These are phyloP conservation scores for Fusarium fracticaudum DNA, from an alignment of 2,329 filamentous ascomycete species.

Conservation along the genomic window DNA sequence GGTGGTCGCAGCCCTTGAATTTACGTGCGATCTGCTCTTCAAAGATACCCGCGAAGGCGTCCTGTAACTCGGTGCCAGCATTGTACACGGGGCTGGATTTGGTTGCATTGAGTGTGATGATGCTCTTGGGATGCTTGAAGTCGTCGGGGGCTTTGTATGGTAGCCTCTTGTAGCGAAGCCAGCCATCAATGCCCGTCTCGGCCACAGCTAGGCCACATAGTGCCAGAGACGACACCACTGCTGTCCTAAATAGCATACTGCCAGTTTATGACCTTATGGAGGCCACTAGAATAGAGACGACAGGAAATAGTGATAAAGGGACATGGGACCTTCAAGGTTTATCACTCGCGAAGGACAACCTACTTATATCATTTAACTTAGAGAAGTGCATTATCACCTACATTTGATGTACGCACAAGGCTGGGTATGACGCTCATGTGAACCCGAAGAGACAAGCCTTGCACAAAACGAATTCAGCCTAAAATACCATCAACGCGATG, in stretches of 20 bases:
- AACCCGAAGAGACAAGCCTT: too few species aligned
- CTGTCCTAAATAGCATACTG: not conserved
- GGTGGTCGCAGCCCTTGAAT: not conserved
- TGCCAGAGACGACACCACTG: not conserved
- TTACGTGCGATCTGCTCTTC: not conserved
- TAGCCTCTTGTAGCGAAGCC: not conserved
- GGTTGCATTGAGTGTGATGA: not conserved
- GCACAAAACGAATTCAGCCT: too few species aligned
- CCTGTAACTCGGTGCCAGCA: not conserved
- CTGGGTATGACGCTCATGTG: too few species aligned
- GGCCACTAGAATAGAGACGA: too few species aligned
- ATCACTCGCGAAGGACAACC: too few species aligned
- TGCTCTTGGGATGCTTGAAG: not conserved
- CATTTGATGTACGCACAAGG: too few species aligned
- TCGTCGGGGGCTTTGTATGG: not conserved
- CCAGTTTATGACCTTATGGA: too few species aligned
- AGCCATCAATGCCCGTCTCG: not conserved
- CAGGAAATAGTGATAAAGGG: too few species aligned
- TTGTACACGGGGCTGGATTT: not conserved
- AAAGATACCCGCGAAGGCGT: not conserved
- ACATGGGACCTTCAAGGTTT: rapidly evolving
- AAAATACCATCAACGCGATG: too few species aligned
- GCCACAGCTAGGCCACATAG: not conserved
- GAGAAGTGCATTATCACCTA: too few species aligned
- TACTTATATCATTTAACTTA: too few species aligned